phyloP scores from a whole-genome alignment of 805 yeast genomes.

The Suhomyces tanzawaensis region DNA sequence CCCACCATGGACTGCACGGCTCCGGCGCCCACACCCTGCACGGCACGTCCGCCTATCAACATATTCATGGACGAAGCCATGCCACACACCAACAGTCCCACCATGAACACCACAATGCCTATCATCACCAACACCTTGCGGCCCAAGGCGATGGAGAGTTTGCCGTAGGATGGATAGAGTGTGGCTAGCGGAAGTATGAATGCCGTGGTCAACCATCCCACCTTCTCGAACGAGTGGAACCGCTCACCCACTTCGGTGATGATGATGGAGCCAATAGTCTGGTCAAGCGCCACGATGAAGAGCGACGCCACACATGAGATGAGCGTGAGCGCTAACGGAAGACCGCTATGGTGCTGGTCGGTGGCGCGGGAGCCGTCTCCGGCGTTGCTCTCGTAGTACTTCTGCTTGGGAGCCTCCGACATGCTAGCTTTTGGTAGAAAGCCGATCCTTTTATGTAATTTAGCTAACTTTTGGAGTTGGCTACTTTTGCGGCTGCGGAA shows the following conservation, averaged over 20 bases:
- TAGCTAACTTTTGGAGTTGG: no score
- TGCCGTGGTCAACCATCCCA: constrained; percentile 60
- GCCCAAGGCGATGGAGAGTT: constrained; percentile 55
- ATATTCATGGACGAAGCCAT: constrained; percentile 52
- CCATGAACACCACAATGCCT: constrained; percentile 53
- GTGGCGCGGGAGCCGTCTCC: constrained; percentile 40
- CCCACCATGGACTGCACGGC: constrained; percentile 58
- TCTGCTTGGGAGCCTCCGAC: constrained; percentile 5
- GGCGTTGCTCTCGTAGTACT: constrained; percentile 37
- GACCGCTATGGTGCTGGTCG: constrained; percentile 35
- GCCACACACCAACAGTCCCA: constrained; percentile 63
- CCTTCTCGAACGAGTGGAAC: constrained; percentile 48
- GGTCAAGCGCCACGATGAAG: constrained; percentile 51
- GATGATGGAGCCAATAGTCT: constrained; percentile 55
- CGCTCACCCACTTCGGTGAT: constrained; percentile 48
- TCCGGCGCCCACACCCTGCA: constrained; percentile 72
- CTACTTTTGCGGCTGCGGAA: no score
- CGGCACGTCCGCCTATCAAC: constrained; percentile 68
- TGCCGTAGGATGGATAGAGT: constrained; percentile 57
- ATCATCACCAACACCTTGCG: constrained; percentile 48
- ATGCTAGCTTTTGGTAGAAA: no score
- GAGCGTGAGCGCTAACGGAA: constrained; percentile 23
- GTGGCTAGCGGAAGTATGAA: constrained; percentile 54
- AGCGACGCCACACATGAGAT: constrained; percentile 28
- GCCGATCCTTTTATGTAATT: no score